Base-by-base conservation (phyloP, 306 rosid species). In the Prunus davidiana region DNA sequence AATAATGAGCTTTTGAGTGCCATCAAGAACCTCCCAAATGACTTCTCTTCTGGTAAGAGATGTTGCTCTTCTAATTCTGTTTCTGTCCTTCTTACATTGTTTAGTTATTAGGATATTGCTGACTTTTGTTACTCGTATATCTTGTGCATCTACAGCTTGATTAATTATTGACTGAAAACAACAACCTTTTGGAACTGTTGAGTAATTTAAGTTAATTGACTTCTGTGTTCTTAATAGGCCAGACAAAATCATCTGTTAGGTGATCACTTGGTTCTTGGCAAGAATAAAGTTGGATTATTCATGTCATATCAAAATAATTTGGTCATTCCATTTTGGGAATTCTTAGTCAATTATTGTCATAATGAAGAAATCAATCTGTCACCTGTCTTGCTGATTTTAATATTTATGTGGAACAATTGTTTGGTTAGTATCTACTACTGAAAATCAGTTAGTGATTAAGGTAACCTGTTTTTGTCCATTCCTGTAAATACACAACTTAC, bases 41-140 rank as follows among this genome's bases (percentile, higher is more conserved):
- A 87, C 64, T 88, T 87, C 76, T 86, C 94, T 74, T 76, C 97
- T 79, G 98, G 97, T 91, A 81, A 73, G 87, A 75, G 55, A 73
- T 64, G 2, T 66, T 73, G 22, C 56, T 58, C 46, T 58, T 61
- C 4, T 6, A 50, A 6, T 14, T 14, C 34, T 71, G 70, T 64
- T 32, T 32, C 38, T 32, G 38, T 32, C 25, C 43, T 80, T 19
- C 30, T 78, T 65, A 22, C 71, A 41, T 78, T 54, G 54, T 46
- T 41, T 50, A 62, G 18, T 67, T 34, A 27, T 20, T 51, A n/a
- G 65, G 9, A 22, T 67, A 9, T 45, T 28, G 15, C 38, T 67
- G 24, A 16, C 50, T 25, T 72, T 27, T 49, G 71, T 25, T 13
- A n/a, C 19, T 22, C 50, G 22, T 49, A 45, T 38, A 41, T 51